Base-by-base conservation (phyloP, 257 asterid species). In the Voacanga thouarsii region DNA sequence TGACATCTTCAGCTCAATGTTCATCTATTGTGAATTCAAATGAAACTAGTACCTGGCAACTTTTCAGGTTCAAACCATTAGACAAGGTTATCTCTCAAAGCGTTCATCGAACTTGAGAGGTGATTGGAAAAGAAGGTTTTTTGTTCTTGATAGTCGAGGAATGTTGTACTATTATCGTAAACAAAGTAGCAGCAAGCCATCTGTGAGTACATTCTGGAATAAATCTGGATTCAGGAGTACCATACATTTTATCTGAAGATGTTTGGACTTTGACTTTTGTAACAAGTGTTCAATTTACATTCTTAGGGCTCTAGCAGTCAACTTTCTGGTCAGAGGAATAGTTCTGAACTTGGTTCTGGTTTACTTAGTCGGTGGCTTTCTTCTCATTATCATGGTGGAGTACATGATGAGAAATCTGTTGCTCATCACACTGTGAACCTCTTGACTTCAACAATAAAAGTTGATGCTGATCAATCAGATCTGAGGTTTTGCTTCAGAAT, bases 81-180 rank as follows among this genome's bases (percentile, higher is more conserved):
- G 99, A 84, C 99, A 96, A 86, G 99, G 99, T 68, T 96, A 96
- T 85, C 98, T 96, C 76, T 94, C 99, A 0, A 96, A 96, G 87
- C 96, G 96, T 51, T 96, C 99, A 33, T 94, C 99, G 21, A 96
- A 86, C 87, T 83, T 93, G 82, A 90, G 99, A 84, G 99, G 99
- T 64, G 99, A 96, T 80, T 96, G 99, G 99, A 96, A 96, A 90
- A 89, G 99, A 91, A 90, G 99, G 88, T 96, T 96, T 85, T 96
- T 96, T 85, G 99, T 96, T 81, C 98, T 96, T 75, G 99, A 96
- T 84, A 96, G 97, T 88, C 90, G 98, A 76, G 99, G 99, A 84
- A 94, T 96, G 99, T 84, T 96, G 88, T 96, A 96, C 86, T 96
- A 96, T 80, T 96, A 96, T 89, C 99, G 99, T 47, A 92, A 96